These are phyloP conservation scores for barley (Hordeum vulgare) DNA, from an alignment of 176 grass and related monocot species.

Conservation along the genomic window MorexV3_pseudomolecules_assembly NC_058521.1:192720360-192720859, in stretches of 20 bases:
- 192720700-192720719: slow-evolving; percentile 59
- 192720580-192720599: slow-evolving; percentile 45
- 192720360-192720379: slow-evolving; percentile 96
- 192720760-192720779: slow-evolving; percentile 1
- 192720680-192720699: slow-evolving; percentile 65
- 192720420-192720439: slow-evolving; percentile 79
- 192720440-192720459: slow-evolving; percentile 35
- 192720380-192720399: slow-evolving; percentile 93
- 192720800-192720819: not conserved
- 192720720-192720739: slow-evolving; percentile 80
- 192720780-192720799: not conserved
- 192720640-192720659: slow-evolving; percentile 75
- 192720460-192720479: slow-evolving; percentile 4
- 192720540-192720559: not conserved
- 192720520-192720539: not conserved
- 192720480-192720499: slow-evolving; percentile 8
- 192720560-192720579: not conserved
- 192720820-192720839: not conserved
- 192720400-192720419: slow-evolving; percentile 83
- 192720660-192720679: slow-evolving; percentile 80
- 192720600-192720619: slow-evolving; percentile 85
- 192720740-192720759: slow-evolving; percentile 34
- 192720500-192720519: not conserved
- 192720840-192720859: not conserved
- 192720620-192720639: slow-evolving; percentile 88